A percentile compares a stretch with the other conserved stretches of the same genome.
Conservation (phyloP, 495 filamentous ascomycete species). For the Xylaria cubensis region DNA sequence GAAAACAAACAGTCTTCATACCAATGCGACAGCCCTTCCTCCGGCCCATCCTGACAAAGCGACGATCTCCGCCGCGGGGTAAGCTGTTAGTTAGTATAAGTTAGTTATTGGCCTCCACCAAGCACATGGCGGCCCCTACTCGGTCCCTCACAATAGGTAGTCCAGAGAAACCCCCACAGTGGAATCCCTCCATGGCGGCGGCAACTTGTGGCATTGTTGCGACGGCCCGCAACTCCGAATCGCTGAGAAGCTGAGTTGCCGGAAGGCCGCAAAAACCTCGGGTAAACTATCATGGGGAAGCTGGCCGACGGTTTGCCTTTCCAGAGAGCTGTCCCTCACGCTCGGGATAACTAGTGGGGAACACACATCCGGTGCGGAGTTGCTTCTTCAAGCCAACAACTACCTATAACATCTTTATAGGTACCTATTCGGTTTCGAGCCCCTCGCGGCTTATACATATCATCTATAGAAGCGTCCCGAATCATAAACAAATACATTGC, state of each 20-base stretch:
- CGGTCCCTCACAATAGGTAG: constrained; percentile 13
- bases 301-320: constrained; percentile 19
- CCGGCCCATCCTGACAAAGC: constrained; percentile 36
- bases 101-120: constrained; percentile 36
- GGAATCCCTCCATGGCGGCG: constrained; percentile 39
- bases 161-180: constrained; percentile 33
- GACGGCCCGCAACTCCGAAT: constrained; percentile 44
- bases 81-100: background rate
- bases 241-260: constrained; percentile 22
- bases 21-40: constrained; percentile 7
- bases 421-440: background rate
- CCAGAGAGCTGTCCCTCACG: constrained; percentile 7
- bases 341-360: constrained; percentile 17
- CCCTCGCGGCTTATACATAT: background rate
- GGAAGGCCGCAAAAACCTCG: constrained; percentile 10
- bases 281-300: constrained; percentile 20
- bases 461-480: background rate
- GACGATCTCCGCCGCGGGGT: constrained; percentile 45
- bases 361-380: constrained; percentile 10
- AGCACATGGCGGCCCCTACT: constrained; percentile 28
- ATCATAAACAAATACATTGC: background rate
- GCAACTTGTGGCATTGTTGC: constrained; percentile 38
- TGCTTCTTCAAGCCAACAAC: background rate
- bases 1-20: constrained; percentile 45
- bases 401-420: background rate